Base-by-base conservation (phyloP, 345 rosid genomes). In the Brassica cretica region DNA sequence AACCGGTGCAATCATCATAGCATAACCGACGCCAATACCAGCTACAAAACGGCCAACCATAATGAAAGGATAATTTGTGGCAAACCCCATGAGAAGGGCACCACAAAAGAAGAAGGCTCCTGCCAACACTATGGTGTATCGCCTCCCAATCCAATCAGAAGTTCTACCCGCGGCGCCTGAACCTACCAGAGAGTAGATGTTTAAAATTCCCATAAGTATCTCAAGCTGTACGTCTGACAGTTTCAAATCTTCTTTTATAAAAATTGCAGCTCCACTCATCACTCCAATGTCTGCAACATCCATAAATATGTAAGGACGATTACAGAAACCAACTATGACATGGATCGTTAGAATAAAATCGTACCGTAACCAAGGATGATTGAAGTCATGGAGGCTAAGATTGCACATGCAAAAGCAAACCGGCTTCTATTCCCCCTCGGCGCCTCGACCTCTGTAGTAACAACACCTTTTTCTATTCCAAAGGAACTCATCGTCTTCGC, bases 21-120 rank as follows among this genome's bases (percentile, higher is more conserved):
- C 80, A 76, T 84, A 88, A 24, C 97, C 94, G 2, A 91, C 93
- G 6, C 93, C 94, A 4, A 89, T 73, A 12, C 97, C 92, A n/a
- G 94, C 94, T 3, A 91, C 70, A 2, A 86, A 72, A 32, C 93
- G 84, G 6, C 97, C 97, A 0, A 83, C 83, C 81, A 91, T 77
- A 73, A 89, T 89, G 81, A 76, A 80, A 18, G 63, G 0, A 81
- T 81, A 89, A 2, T 87, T 84, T 44, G 93, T 88, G 8, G 93
- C 94, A 3, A 87, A 73, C 1, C 91, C 97, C 97, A 87, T 91
- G 53, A 44, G 53, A 44, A 44, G 53, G 53, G 53, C 53, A 44
- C 53, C 53, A 12, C 53, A 44, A 44, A 89, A 74, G 82, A 90
- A 89, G 7, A 87, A 85, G 8, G 71, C 68, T 51, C 94, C 90